Evolutionary conservation across 139 green algal species (phyloP).

Genomic region (Tetraselmis striata): DNA sequence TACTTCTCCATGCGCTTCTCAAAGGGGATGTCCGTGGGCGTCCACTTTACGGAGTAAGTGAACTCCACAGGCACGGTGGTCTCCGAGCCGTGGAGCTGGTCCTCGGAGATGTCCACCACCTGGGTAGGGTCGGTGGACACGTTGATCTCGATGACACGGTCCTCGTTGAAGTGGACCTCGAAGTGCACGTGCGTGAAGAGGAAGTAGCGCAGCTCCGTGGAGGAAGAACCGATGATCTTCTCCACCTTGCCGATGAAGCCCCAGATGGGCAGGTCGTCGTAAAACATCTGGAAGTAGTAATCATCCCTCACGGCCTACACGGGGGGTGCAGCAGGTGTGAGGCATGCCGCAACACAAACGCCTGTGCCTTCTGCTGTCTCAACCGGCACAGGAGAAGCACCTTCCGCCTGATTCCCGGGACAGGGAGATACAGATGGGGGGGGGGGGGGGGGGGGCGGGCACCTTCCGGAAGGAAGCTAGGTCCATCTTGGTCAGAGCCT

Average conservation of each 20-base stretch:
- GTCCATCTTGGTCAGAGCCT: slow-evolving; percentile 64
- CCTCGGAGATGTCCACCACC: slow-evolving; percentile 74
- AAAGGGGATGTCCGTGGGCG: slow-evolving; percentile 50
- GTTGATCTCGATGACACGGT: slow-evolving; percentile 41
- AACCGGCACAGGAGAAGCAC: too few species aligned
- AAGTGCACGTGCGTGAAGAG: slow-evolving; percentile 14
- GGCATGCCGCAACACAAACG: too few species aligned
- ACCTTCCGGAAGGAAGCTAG: slow-evolving; percentile 68
- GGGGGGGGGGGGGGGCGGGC: too few species aligned
- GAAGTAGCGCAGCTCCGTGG: background rate
- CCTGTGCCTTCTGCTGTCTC: too few species aligned
- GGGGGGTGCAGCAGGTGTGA: too few species aligned
- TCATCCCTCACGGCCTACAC: slow-evolving; percentile 72
- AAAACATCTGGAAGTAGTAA: slow-evolving; percentile 98
- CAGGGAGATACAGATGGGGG: too few species aligned
- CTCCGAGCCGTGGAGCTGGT: background rate
- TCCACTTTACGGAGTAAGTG: slow-evolving; percentile 85
- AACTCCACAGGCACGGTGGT: slow-evolving; percentile 40
- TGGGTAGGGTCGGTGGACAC: slow-evolving; percentile 47
- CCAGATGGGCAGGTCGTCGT: slow-evolving; percentile 55
- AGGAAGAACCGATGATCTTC: slow-evolving; percentile 20
- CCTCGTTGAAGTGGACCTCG: slow-evolving; percentile 11
- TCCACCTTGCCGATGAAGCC: slow-evolving; percentile 52
- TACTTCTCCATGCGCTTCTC: slow-evolving; percentile 88
- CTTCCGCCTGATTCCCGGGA: too few species aligned